Evolutionary conservation across 805 yeast genomes (phyloP).

Genomic region (Priceomyces haplophilus): DNA sequence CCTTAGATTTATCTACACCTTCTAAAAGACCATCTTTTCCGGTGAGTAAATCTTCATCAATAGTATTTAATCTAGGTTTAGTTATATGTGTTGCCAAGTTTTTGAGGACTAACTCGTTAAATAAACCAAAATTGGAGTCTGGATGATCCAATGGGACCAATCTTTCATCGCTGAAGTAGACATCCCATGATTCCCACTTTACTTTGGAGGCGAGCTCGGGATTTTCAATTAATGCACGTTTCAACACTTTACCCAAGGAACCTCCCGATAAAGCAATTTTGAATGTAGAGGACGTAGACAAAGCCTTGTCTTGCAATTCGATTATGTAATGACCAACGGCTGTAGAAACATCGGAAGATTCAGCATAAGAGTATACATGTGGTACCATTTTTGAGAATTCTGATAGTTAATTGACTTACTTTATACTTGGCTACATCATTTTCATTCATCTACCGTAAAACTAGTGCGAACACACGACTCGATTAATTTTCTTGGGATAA

Average conservation of each 20-base stretch:
- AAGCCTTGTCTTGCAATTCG: slow-evolving; percentile 57
- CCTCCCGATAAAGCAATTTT: slow-evolving; percentile 89
- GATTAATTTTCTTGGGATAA: not conserved
- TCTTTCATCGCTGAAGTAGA: slow-evolving; percentile 89
- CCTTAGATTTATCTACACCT: slow-evolving; percentile 47
- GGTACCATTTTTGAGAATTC: slow-evolving; percentile 22
- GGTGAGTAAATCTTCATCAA: slow-evolving; percentile 59
- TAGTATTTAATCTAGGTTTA: slow-evolving; percentile 63
- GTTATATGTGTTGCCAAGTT: slow-evolving; percentile 37
- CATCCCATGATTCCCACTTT: slow-evolving; percentile 73
- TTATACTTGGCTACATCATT: not conserved
- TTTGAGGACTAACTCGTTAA: slow-evolving; percentile 60
- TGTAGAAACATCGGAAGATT: slow-evolving; percentile 58
- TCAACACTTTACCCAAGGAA: slow-evolving; percentile 72
- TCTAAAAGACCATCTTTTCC: slow-evolving; percentile 43
- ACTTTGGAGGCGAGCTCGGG: slow-evolving; percentile 40
- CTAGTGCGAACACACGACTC: not conserved
- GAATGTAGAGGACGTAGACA: slow-evolving; percentile 48
- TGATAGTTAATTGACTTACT: not conserved
- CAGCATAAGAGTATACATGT: slow-evolving; percentile 47
- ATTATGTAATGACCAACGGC: slow-evolving; percentile 65
- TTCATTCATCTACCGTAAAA: not conserved
- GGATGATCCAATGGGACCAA: slow-evolving; percentile 76
- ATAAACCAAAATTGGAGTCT: slow-evolving; percentile 84
- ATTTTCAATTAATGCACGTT: slow-evolving; percentile 64